A percentile compares a stretch with the other conserved stretches of the same genome.
phyloP scores from a whole-genome alignment of 805 yeast species.

The Teunomyces panamensis region DNA sequence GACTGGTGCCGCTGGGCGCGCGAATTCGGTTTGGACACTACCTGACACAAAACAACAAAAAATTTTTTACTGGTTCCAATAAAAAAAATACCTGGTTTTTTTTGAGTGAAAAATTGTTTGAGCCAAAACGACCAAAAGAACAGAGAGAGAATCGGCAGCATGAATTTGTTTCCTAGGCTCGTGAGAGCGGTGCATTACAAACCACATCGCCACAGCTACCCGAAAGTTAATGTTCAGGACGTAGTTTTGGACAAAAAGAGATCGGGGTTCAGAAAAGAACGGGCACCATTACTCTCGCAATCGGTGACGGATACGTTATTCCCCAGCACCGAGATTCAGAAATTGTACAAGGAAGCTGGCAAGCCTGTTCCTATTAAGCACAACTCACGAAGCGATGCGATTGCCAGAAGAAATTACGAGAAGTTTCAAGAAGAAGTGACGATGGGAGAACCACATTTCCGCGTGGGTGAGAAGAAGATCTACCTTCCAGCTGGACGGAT shows the following conservation, averaged over 20 bases:
- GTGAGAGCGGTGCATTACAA: conserved; percentile 29
- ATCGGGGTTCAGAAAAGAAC: conserved; percentile 36
- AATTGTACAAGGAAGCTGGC: conserved; percentile 33
- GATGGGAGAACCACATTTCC: conserved; percentile 73
- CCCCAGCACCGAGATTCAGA: conserved; percentile 34
- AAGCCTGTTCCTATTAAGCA: conserved; percentile 43
- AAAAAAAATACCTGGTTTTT: not conserved
- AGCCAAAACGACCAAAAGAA: not conserved
- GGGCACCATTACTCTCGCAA: conserved; percentile 39
- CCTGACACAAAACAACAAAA: conserved; percentile 2
- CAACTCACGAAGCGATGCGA: conserved; percentile 30
- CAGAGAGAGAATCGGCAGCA: no score
- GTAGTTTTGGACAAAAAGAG: conserved; percentile 37
- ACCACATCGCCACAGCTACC: conserved; percentile 31
- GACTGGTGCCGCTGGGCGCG: not conserved
- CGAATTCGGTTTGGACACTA: not conserved
- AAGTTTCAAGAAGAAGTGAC: conserved; percentile 51
- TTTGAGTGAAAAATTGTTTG: not conserved
- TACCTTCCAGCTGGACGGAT: conserved; percentile 86
- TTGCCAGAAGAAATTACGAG: conserved; percentile 38
- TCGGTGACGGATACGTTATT: conserved; percentile 39
- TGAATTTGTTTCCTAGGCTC: conserved; percentile 2
- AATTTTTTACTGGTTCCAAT: not conserved
- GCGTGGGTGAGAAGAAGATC: conserved; percentile 69
- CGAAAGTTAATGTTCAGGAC: conserved; percentile 37